Evolutionary conservation across 352 stramenopile species (phyloP), one percentile per base, ranked within the genome.

Genomic region (Blastocystis sp.): DNA sequence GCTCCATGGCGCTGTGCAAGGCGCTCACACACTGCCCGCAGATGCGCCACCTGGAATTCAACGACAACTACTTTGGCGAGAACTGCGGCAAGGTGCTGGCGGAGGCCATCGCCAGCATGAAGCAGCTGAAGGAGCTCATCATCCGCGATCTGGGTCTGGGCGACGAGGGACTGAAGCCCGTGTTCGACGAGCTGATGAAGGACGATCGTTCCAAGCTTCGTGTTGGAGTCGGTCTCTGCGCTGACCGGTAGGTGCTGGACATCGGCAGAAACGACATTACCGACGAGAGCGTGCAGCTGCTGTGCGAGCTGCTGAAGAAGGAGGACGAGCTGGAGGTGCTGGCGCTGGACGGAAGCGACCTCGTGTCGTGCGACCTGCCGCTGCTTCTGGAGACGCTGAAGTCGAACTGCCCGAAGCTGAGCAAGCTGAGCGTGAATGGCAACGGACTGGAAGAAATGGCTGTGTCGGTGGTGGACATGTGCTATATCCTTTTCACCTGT

Each of bases 31-130:
- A 70, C 14, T 76, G 61, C 61, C 76, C 7, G 5, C 23, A 19
- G 1, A 56, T 86, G 11, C 61, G 41, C 43, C 61, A 61, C 43
- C 64, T 86, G 19, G 61, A 86, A 28, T 62, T 86, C 64, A 76
- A 76, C 38, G 76, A 86, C 53, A 86, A 86, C 43, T 86, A 86
- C 53, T 86, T 86, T 43, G 76, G 76, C 11, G 76, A 86, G 53
- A 10, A 48, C 23, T 64, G 76, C 19, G 76, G 76, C 43, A 3
- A 86, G 38, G 38, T 71, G 28, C 64, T 86, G 23, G 28, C 40
- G 17, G n/a, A 71, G 17, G 56, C 52, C 1, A 23, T 86, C 23
- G 61, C n/a, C 38, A 7, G 17, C 10, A 86, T 86, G 76, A 11
- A 34, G 38, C 19, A 86, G n/a, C 40, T 86, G 45, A 41, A 74